Base-by-base conservation (phyloP, 1,284 basidiomycete genomes). In the Cutaneotrichosporon sp. region DNA sequence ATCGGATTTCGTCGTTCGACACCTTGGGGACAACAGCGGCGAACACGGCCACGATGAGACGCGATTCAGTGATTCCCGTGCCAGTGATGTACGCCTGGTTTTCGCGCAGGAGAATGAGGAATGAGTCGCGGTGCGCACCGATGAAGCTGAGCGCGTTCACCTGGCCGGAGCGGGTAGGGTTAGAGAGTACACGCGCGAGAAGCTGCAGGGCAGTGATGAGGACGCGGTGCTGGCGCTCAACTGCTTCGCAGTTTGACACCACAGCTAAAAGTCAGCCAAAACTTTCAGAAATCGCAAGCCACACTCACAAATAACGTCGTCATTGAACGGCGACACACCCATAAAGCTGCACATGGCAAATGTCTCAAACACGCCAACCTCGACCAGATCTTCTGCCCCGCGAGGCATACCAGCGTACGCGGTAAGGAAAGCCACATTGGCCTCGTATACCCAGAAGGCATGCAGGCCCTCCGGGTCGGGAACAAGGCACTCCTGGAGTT, bases 381-480 rank as follows among this genome's bases (percentile, higher is more conserved):
- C 90, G 8, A 97, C 74, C 24, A 97, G 76, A 46, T 85, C 82
- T 67, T 96, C 91, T 0, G 91, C 89, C 3, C 93, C 93, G 58
- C 80, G 77, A 42, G 87, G 79, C 1, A 83, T 87, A 65, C 90
- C 85, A 0, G 90, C 84, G 74, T 97, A 82, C 26, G 90, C 82
- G 25, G 87, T 82, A 51, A 97, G 83, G 60, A 96, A 79, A 0
- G 90, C 87, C 80, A 96, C 85, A 74, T 93, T 92, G 14, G 92
- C 83, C 71, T 97, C 94, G 66, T 94, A 97, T 14, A 97, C 89
- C 74, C 96, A 97, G 42, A 94, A 79, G 0, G 90, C 81, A 66
- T 97, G 94, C 19, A 98, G 76, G 57, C 64, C 89, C 89, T 92
- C 87, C 46, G 92, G 90, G 72, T 97, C 91, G 11, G 90, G 87